phyloP scores from a whole-genome alignment of 306 rosid species.

The Luffa aegyptiaca region DNA sequence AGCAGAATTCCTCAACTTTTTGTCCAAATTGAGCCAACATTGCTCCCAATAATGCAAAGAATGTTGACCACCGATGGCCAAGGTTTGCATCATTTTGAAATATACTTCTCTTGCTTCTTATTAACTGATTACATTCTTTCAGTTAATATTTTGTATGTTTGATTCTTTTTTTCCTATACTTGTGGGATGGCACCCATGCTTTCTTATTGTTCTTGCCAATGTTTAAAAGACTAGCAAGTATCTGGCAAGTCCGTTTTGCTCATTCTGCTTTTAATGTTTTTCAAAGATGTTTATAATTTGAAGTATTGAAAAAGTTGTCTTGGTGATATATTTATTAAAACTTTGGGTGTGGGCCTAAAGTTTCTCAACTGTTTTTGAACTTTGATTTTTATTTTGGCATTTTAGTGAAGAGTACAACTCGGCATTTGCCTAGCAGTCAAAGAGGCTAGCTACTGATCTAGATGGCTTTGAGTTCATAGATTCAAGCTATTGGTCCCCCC shows the following conservation, averaged over 20 bases:
- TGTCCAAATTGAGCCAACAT: constrained; percentile 70
- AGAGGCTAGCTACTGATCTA: neutral
- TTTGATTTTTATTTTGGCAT: neutral
- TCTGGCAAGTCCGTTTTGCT: neutral
- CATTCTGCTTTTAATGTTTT: neutral
- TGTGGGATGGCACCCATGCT: neutral
- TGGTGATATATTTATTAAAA: neutral
- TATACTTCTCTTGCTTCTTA: neutral
- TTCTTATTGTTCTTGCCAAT: neutral
- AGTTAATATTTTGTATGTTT: neutral
- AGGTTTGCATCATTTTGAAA: constrained; percentile 33
- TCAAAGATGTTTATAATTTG: neutral
- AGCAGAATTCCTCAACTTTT: constrained; percentile 90
- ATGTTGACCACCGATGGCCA: constrained; percentile 95
- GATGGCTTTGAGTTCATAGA: neutral
- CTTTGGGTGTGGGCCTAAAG: neutral
- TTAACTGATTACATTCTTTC: neutral
- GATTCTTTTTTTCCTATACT: neutral
- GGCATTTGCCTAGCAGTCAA: neutral
- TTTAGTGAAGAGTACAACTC: neutral
- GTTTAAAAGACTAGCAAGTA: neutral
- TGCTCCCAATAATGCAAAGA: constrained; percentile 83
- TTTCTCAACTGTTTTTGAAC: neutral
- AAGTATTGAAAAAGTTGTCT: neutral
- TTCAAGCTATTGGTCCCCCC: neutral